Evolutionary conservation across 345 rosid species (phyloP), one percentile per base, ranked within the genome.

Genomic region (Euphorbia tirucalli): DNA sequence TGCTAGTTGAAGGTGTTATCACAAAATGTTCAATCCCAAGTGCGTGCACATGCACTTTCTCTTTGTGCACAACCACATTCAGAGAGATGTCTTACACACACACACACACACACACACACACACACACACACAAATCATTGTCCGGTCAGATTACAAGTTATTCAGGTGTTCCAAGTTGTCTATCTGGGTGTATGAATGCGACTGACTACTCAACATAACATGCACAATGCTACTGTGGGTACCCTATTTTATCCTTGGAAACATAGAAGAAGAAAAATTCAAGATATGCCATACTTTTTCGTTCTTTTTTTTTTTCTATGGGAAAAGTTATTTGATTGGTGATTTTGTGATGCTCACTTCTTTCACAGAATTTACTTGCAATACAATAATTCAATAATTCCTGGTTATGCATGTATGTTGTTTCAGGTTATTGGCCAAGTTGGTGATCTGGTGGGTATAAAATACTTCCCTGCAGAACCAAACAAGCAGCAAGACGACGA

Each of bases 401-500:
- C n/a, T 64, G 52, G 21, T 5, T 21, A 25, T 11, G 16, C 37
- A 41, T 32, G 37, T 24, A 25, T 50, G 3, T 54, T 41, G 39
- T 62, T 30, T 70, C 85, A 92, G 97, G 96, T 89, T 54, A 84
- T 92, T 71, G 85, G 92, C 78, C 72, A 62, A 68, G 97, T 86
- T 55, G 97, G 97, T 68, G 97, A 92, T 57, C 80, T 88, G 43
- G 87, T 90, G 28, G 94, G 96, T 62, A 88, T 90, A 65, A 92
- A 92, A 79, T 92, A 92, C 86, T 90, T 90, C 78, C 97, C 96
- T 0, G 88, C 88, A 15, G 61, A 68, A 21, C 61, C 48, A 35
- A 54, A 68, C 30, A 68, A 68, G 46, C 50, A 56, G 14, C 54
- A 69, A 52, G 55, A 57, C 57, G 55, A 56, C 8, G 25, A 56